A percentile compares a stretch with the other conserved stretches of the same genome.
Evolutionary conservation across 106 monocot genomes (phyloP).

Genomic region (Triglochin maritima): DNA sequence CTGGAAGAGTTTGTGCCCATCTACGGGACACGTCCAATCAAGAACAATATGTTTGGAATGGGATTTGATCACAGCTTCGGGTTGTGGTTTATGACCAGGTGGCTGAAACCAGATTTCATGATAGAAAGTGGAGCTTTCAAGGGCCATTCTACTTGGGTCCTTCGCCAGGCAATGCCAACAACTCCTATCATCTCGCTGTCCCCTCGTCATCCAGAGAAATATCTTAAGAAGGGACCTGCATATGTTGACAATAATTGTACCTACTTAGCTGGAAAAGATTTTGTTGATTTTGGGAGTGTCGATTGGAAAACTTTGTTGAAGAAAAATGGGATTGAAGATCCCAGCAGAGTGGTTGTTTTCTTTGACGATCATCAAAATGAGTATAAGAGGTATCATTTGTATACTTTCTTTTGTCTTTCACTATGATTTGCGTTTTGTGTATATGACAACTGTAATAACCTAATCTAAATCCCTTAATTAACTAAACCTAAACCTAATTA

Average conservation of each 20-base stretch:
- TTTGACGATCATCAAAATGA: conserved; percentile 99
- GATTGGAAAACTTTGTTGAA: conserved; percentile 62
- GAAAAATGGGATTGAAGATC: conserved; percentile 64
- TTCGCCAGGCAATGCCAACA: conserved; percentile 80
- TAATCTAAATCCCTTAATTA: no score
- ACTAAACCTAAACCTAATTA: no score
- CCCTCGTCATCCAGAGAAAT: conserved; percentile 83
- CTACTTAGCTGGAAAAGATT: conserved; percentile 92
- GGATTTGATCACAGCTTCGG: conserved; percentile 99
- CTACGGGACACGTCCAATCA: conserved; percentile 85
- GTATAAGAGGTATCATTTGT: conserved; percentile 52
- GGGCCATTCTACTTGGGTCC: conserved; percentile 94
- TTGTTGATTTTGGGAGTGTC: conserved; percentile 81
- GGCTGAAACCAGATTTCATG: conserved; percentile 87
- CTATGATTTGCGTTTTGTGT: not conserved
- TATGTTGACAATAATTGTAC: conserved; percentile 94
- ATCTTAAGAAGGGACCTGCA: conserved; percentile 84
- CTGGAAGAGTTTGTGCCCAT: conserved; percentile 95
- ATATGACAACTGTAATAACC: not conserved
- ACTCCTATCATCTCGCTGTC: conserved; percentile 72
- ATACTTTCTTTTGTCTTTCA: not conserved
- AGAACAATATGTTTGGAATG: conserved; percentile 98
- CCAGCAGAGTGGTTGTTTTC: conserved; percentile 58
- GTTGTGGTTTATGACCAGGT: conserved; percentile 87
- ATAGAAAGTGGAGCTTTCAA: conserved; percentile 97